Conservation (phyloP, 352 stramenopile species). For the Phytophthora sp. region DNA sequence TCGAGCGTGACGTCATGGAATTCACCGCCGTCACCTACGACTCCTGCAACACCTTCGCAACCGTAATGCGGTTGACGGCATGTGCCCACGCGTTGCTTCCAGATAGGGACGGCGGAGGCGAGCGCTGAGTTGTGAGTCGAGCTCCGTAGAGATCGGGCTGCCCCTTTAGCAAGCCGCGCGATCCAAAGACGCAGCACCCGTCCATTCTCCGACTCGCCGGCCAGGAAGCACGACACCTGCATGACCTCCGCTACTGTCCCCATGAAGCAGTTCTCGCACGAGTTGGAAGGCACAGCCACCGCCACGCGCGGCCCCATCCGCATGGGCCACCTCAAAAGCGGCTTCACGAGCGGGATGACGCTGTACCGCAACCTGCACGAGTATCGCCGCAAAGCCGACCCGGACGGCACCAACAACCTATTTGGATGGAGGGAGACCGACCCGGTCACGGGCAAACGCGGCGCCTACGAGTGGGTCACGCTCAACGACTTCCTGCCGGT, state of each 20-base stretch:
- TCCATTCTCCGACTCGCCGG: constrained; percentile 5
- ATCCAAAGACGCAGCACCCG: neutral
- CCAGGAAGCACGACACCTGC: neutral
- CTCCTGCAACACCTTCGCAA: too few relatives aligned
- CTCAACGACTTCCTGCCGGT: constrained; percentile 56
- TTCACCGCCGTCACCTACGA: too few relatives aligned
- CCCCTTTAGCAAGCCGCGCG: too few relatives aligned
- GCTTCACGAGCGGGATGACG: constrained; percentile 43
- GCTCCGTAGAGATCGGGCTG: too few relatives aligned
- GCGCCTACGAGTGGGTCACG: constrained; percentile 59
- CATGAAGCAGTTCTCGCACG: constrained; percentile 34
- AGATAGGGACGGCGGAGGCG: too few relatives aligned
- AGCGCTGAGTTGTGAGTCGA: too few relatives aligned
- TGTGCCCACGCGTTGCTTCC: too few relatives aligned
- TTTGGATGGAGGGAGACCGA: constrained; percentile 57
- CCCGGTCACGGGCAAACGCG: constrained; percentile 32
- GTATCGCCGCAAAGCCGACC: constrained; percentile 38
- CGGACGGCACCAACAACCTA: constrained; percentile 47
- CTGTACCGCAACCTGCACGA: constrained; percentile 56
- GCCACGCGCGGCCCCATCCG: constrained; percentile 35
- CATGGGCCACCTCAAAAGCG: constrained; percentile 18
- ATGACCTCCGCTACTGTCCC: neutral
- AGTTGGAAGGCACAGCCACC: constrained; percentile 28
- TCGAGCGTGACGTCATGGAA: too few relatives aligned
- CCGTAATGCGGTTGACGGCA: too few relatives aligned